Evolutionary conservation across 176 grass and related monocot species (phyloP).

Genomic region (Cenchrus purpureus): DNA sequence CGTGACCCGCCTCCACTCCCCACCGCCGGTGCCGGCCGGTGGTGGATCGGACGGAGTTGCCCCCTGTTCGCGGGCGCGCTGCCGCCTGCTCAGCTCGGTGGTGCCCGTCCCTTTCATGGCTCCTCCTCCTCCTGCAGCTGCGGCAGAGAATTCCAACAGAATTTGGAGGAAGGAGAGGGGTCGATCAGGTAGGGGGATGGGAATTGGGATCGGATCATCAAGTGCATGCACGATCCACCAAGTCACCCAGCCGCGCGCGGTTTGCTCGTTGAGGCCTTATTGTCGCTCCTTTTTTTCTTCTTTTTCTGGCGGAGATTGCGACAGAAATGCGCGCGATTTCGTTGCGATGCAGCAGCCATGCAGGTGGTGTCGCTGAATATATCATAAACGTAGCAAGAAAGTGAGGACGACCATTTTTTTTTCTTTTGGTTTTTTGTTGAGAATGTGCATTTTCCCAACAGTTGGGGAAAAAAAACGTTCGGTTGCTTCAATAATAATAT

Average conservation of each 20-base stretch:
- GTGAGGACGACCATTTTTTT: too few species aligned
- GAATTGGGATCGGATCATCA: not conserved
- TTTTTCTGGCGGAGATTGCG: not conserved
- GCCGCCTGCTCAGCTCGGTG: not conserved
- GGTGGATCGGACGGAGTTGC: too few species aligned
- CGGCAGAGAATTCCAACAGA: not conserved
- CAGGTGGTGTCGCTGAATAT: too few species aligned
- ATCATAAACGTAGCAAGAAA: too few species aligned
- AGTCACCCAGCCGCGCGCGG: not conserved
- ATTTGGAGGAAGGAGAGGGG: too few species aligned
- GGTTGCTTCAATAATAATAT: too few species aligned
- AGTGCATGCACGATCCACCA: not conserved
- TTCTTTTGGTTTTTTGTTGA: too few species aligned
- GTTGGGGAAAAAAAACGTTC: too few species aligned
- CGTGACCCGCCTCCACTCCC: conserved; percentile 24
- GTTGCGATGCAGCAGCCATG: not conserved
- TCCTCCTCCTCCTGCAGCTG: too few species aligned
- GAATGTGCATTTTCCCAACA: too few species aligned
- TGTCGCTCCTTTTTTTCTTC: not conserved
- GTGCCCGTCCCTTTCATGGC: not conserved
- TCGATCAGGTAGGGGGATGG: too few species aligned
- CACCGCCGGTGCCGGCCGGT: conserved; percentile 1
- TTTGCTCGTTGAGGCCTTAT: not conserved
- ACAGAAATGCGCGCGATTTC: not conserved
- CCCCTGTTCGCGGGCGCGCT: not conserved